Base-by-base conservation (phyloP, 2,329 filamentous ascomycete genomes). In the Emergomyces africanus region DNA sequence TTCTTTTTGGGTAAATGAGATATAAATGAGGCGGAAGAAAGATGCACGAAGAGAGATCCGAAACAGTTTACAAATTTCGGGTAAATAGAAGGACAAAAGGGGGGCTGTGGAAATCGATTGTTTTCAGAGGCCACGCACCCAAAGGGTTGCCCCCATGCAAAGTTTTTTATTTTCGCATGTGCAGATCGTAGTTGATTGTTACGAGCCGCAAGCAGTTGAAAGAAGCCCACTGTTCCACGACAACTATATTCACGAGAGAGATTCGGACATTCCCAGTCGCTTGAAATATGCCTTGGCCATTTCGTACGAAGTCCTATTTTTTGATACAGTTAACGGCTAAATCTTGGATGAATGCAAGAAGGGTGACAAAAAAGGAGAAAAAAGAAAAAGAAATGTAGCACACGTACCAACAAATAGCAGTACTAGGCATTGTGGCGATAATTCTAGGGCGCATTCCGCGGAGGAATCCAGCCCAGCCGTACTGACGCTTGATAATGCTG, bases 361-460 rank as follows among this genome's bases (percentile, higher is more conserved):
- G 18, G 37, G 1, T 9, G 49, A 18, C n/a, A n/a, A 10, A 10
- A 41, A n/a, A n/a, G 30, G 57, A 50, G 41, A 25, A 39, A 61
- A 15, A 33, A n/a, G 49, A 48, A 44, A 18, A 37, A 60, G 5
- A 37, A 14, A 54, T 44, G 14, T 20, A 39, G 9, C 39, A 57
- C 56, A 74, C 80, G 69, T 72, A 94, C 94, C 94, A 99, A 80
- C 94, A 99, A 70, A 99, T 99, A n/a, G 94, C 94, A 39, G 94
- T 99, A 76, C 91, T 96, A 23, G 94, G 94, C 88, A 97, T 97
- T 1, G 94, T 96, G 12, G 91, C 96, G 63, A 99, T 85, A 54
- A 99, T 87, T 68, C 94, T 82, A 53, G 94, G 94, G 67, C 88
- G 86, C 70, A 96, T 83, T 49, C 94, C 94, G 71, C 95, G 91